These are phyloP conservation scores for Talaromyces sp. DNA, from an alignment of 2,329 filamentous ascomycete species.

Conservation along the genomic window DNA sequence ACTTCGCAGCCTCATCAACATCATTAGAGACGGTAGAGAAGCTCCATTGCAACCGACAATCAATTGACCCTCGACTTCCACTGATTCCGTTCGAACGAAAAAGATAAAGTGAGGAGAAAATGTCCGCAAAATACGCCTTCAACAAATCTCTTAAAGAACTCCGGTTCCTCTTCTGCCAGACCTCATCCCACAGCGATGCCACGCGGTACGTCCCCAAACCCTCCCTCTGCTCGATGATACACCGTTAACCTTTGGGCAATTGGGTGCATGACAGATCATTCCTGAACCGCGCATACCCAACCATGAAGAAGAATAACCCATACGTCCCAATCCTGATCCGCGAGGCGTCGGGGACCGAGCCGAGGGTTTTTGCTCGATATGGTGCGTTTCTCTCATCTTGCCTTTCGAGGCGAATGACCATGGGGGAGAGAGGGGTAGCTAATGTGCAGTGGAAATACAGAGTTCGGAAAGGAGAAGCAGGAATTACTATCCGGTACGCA, in stretches of 20 bases:
- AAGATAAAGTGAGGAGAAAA: slow-evolving; percentile 40
- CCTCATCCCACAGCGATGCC: slow-evolving; percentile 81
- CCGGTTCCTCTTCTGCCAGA: slow-evolving; percentile 96
- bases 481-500: slow-evolving; percentile 57
- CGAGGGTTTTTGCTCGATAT: slow-evolving; percentile 88
- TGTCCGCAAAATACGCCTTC: slow-evolving; percentile 94
- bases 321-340: slow-evolving; percentile 89
- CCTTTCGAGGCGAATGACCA: background rate
- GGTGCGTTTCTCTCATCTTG: slow-evolving; percentile 53
- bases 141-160: slow-evolving; percentile 85
- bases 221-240: background rate
- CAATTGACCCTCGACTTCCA: background rate
- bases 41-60: background rate
- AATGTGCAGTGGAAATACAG: slow-evolving; percentile 38
- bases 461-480: slow-evolving; percentile 66
- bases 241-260: background rate
- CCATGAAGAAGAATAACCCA: slow-evolving; percentile 99
- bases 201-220: slow-evolving; percentile 62
- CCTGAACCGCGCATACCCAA: slow-evolving; percentile 85
- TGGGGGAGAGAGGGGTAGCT: background rate
- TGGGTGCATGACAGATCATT: slow-evolving; percentile 63
- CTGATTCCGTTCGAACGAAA: background rate
- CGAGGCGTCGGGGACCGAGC: slow-evolving; percentile 79
- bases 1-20: background rate
- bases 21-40: background rate